A percentile compares a stretch with the other conserved stretches of the same genome.
These are phyloP conservation scores for Cryptococcus sp. DNA, from an alignment of 1,284 basidiomycete genomes.

Conservation along the genomic window DNA sequence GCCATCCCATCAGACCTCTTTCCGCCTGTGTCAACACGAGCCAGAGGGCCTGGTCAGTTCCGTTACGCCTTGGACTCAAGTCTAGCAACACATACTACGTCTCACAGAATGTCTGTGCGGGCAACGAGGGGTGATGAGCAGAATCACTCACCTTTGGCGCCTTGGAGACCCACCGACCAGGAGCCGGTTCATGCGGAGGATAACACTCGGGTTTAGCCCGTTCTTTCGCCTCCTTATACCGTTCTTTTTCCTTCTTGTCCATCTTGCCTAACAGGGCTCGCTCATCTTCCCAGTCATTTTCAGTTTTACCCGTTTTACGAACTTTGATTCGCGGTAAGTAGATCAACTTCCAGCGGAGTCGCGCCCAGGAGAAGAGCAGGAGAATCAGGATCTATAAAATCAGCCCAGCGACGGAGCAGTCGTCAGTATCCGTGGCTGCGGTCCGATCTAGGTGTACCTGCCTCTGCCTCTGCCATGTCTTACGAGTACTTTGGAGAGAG, in stretches of 20 bases:
- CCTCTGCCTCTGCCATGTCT: not conserved
- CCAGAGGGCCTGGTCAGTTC: not conserved
- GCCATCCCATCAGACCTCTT: constrained; percentile 20
- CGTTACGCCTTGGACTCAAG: too few species aligned
- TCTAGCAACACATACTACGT: too few species aligned
- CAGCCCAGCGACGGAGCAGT: not conserved
- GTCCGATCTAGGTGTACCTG: not conserved
- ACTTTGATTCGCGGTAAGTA: constrained; percentile 18
- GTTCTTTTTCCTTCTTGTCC: constrained; percentile 3
- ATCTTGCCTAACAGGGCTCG: not conserved
- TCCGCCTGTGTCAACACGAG: constrained; percentile 6
- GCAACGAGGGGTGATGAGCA: not conserved
- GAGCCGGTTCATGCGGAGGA: constrained; percentile 2
- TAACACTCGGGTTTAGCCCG: constrained; percentile 14
- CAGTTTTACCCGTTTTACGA: constrained; percentile 11
- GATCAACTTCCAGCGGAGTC: constrained; percentile 17
- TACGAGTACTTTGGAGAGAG: not conserved
- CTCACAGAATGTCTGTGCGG: too few species aligned
- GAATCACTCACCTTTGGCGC: constrained; percentile 18
- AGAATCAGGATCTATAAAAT: constrained; percentile 19
- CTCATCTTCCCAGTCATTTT: constrained; percentile 7
- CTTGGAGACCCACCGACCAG: constrained; percentile 16
- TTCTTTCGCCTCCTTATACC: constrained; percentile 3
- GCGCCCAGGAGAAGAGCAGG: constrained; percentile 18
- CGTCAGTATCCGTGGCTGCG: not conserved